Conservation (phyloP, 31 red algal genomes). For the Odonthalia washingtoniensis region DNA sequence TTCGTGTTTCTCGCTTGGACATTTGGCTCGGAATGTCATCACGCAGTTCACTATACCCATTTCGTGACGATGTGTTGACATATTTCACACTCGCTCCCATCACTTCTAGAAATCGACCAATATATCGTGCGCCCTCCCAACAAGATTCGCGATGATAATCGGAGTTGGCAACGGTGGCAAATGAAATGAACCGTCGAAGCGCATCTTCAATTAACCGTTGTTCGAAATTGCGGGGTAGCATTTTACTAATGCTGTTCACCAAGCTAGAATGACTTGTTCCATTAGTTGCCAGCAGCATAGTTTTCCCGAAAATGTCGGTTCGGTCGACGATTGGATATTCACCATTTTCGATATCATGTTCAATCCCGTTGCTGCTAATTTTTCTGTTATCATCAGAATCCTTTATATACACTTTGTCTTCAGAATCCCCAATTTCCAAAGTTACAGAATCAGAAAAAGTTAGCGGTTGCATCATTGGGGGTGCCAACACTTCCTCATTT, state of each 20-base stretch:
- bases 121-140: constrained; percentile 78
- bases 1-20: constrained; percentile 1
- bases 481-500: constrained; percentile 68
- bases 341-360: no score
- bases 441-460: constrained; percentile 3
- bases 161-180: constrained; percentile 65
- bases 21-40: not conserved
- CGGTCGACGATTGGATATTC: no score
- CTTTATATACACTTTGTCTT: not conserved
- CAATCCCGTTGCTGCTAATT: not conserved
- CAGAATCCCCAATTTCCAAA: not conserved
- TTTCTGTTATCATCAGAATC: constrained; percentile 30
- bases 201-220: constrained; percentile 70
- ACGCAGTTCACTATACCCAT: not conserved
- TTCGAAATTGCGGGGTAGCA: constrained; percentile 44
- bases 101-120: constrained; percentile 68
- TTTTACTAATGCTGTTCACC: not conserved
- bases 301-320: not conserved
- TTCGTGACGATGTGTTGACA: constrained; percentile 26
- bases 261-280: not conserved
- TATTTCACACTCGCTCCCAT: constrained; percentile 76
- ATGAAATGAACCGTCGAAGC: constrained; percentile 60
- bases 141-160: constrained; percentile 68
- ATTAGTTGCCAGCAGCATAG: not conserved
- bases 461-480: constrained; percentile 57